These are phyloP conservation scores for Tetrahymena malaccensis DNA, from an alignment of 73 alveolate species.

Conservation along the genomic window DNA sequence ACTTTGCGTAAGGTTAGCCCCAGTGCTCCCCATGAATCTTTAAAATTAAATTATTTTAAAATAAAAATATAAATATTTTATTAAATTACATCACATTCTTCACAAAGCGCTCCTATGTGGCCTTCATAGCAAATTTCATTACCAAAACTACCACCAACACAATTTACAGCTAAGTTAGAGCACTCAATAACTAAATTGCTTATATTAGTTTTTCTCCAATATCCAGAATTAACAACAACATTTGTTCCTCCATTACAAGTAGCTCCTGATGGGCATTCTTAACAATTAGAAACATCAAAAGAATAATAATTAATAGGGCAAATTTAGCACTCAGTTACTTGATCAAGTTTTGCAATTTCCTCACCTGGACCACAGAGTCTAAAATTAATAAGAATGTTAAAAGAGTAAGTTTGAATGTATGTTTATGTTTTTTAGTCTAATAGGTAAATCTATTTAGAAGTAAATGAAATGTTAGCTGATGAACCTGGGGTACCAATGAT, in stretches of 20 bases:
- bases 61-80: neutral
- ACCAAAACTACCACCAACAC: slow-evolving; percentile 25
- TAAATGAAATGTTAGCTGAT: neutral
- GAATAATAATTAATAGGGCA: neutral
- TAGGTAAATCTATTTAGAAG: neutral
- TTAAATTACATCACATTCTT: slow-evolving; percentile 14
- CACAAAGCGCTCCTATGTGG: slow-evolving; percentile 36
- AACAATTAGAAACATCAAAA: neutral
- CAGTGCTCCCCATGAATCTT: neutral
- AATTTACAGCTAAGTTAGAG: neutral
- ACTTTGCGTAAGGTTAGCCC: neutral
- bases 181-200: neutral
- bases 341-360: neutral
- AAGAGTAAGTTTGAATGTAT: neutral
- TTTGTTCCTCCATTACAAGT: neutral
- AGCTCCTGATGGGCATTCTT: neutral
- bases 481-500: neutral
- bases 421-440: neutral
- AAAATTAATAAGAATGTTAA: neutral
- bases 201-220: neutral
- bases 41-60: neutral
- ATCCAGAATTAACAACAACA: neutral
- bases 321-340: neutral
- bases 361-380: neutral
- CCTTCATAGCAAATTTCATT: slow-evolving; percentile 11